A percentile compares a stretch with the other conserved stretches of the same genome.
Conservation (phyloP, 2,329 filamentous ascomycete genomes). For the Colletotrichum australisinense region DNA sequence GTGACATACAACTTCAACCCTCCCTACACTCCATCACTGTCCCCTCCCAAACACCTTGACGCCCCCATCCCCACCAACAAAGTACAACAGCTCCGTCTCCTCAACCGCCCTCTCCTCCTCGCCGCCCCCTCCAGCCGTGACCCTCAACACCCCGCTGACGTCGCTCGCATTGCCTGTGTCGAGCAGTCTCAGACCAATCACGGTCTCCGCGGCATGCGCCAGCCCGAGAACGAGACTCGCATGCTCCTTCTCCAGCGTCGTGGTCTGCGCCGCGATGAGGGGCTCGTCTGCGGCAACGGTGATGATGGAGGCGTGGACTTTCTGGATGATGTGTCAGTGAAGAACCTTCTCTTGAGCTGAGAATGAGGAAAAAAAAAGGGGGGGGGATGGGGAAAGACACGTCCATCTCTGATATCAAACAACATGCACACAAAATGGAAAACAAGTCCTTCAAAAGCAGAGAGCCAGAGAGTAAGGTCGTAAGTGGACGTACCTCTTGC, state of each 20-base stretch:
- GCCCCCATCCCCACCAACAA: constrained; percentile 81
- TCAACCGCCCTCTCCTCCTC: constrained; percentile 48
- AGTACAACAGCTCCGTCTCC: constrained; percentile 83
- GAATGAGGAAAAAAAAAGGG: too few relatives aligned
- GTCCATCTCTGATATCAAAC: too few relatives aligned
- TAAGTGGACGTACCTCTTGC: constrained; percentile 65
- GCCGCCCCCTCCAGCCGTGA: constrained; percentile 67
- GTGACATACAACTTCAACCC: not conserved
- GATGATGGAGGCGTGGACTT: constrained; percentile 74
- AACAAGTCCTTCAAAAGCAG: not conserved
- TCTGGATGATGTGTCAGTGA: constrained; percentile 50
- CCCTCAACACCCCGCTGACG: constrained; percentile 86
- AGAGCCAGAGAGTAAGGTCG: too few relatives aligned
- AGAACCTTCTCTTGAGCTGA: not conserved
- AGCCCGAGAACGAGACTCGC: constrained; percentile 76
- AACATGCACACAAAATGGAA: too few relatives aligned
- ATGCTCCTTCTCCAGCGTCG: constrained; percentile 76
- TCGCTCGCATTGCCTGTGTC: constrained; percentile 92
- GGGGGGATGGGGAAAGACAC: too few relatives aligned
- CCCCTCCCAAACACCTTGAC: constrained; percentile 90
- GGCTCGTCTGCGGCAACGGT: constrained; percentile 80
- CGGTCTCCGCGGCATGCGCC: constrained; percentile 79
- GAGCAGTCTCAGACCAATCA: constrained; percentile 79
- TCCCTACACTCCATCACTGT: constrained; percentile 48
- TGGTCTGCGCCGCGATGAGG: constrained; percentile 70